A percentile compares a stretch with the other conserved stretches of the same genome.
Evolutionary conservation across 768 basidiomycete species (phyloP).

Genomic region (Agaricus sinodeliciosus): DNA sequence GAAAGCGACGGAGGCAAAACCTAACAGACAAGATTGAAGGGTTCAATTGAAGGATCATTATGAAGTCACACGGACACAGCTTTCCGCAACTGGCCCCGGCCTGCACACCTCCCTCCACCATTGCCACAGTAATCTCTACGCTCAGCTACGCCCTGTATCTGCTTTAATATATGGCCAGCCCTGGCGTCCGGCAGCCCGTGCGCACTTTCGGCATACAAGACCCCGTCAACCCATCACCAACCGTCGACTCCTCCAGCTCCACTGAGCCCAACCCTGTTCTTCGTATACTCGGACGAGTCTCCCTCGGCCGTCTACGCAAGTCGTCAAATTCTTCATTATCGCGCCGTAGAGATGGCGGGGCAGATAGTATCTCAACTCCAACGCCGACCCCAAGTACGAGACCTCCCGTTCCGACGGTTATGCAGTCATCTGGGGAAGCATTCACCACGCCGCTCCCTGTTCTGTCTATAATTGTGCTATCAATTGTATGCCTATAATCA

Average conservation of each 20-base stretch:
- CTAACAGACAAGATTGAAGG: too few species aligned
- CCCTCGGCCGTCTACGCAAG: conserved; percentile 11
- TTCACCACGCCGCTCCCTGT: conserved; percentile 78
- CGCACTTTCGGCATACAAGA: conserved; percentile 14
- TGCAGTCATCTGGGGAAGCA: conserved; percentile 51
- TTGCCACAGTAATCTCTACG: not conserved
- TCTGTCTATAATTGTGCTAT: conserved; percentile 87
- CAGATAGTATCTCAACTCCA: not conserved
- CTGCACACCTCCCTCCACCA: not conserved
- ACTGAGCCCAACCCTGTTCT: conserved; percentile 6
- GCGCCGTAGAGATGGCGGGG: conserved; percentile 8
- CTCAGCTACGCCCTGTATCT: not conserved
- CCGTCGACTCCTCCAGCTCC: conserved; percentile 2
- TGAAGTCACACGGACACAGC: conserved; percentile 4
- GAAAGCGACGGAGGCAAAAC: too few species aligned
- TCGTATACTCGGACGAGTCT: conserved; percentile 11
- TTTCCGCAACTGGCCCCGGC: conserved; percentile 2
- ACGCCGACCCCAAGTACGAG: conserved; percentile 30
- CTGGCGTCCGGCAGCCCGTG: conserved; percentile 8
- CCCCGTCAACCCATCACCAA: conserved; percentile 1
- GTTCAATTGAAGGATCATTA: not conserved
- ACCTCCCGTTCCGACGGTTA: conserved; percentile 70
- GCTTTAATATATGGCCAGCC: conserved; percentile 10
- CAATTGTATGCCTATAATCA: conserved; percentile 50
- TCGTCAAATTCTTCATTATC: conserved; percentile 4